Base-by-base conservation (phyloP, 495 filamentous ascomycete species). In the Daldinia grandis region DNA sequence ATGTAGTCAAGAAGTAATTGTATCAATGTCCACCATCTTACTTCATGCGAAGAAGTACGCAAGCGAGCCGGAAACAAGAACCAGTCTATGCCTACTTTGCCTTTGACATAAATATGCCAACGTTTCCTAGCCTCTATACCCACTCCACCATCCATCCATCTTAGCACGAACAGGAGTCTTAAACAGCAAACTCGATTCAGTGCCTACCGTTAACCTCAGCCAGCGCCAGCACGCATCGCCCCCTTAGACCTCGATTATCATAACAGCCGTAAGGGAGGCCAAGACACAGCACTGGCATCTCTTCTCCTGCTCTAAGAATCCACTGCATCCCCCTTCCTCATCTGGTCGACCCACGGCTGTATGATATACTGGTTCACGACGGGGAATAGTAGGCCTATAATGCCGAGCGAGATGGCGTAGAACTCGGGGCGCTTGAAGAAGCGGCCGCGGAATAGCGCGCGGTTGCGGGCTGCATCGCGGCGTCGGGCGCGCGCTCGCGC, bases 391-490 rank as follows among this genome's bases (percentile, higher is more conserved):
- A 72, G 31, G 54, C 69, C 60, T 1, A 72, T 40, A 35, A 72
- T n/a, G 3, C 69, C 69, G 37, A 72, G 21, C 12, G 60, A 40
- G 10, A 72, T 55, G 38, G 69, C 69, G 49, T 68, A 72, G 64
- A 64, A 64, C 60, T 72, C 69, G 37, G 69, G 69, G 4, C 69
- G 69, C 64, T 55, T 33, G 24, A 35, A 64, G 42, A 72, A 31
- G 17, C 28, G 44, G 19, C 69, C 60, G 54, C 69, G 64, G 60
- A 72, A 72, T 30, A 72, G 47, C 15, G 69, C 69, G 10, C 50
- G 44, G 64, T 72, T 72, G 47, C 69, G 69, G 0, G 69, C 69
- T 5, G 64, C 69, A 55, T 72, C 69, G 28, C 69, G 69, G 31
- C 69, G 69, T 17, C 69, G 64, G 8, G 64, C 64, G 1, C 69